phyloP scores from a whole-genome alignment of 352 stramenopile species.

The Hyaloperonospora brassicae region DNA sequence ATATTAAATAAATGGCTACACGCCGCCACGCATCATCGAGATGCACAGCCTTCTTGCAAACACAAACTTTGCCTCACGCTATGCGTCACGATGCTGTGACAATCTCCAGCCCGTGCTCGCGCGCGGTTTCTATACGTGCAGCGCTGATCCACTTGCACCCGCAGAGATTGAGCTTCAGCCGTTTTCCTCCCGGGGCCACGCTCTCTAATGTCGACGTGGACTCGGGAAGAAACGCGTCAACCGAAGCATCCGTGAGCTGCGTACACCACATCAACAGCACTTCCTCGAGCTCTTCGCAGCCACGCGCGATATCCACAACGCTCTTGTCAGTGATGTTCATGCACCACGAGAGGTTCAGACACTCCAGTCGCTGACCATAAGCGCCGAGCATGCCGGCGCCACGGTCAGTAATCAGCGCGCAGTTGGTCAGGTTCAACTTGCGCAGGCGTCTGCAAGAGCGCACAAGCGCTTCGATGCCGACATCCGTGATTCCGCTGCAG shows the following conservation, averaged over 20 bases:
- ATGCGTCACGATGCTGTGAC: slow-evolving; percentile 3
- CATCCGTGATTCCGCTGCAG: slow-evolving; percentile 74
- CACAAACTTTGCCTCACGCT: no score
- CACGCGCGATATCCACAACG: slow-evolving; percentile 53
- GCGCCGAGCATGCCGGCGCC: slow-evolving; percentile 46
- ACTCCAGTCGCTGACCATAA: slow-evolving; percentile 49
- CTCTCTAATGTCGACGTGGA: slow-evolving; percentile 5
- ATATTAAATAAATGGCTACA: no score
- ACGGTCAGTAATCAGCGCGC: slow-evolving; percentile 67
- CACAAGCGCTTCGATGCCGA: slow-evolving; percentile 58
- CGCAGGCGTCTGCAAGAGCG: slow-evolving; percentile 43
- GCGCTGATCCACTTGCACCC: slow-evolving; percentile 60
- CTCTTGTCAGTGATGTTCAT: slow-evolving; percentile 87
- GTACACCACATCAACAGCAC: slow-evolving; percentile 77
- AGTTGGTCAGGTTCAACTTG: slow-evolving; percentile 70
- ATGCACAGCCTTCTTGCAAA: no score
- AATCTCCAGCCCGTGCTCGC: slow-evolving; percentile 29
- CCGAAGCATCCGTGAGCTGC: slow-evolving; percentile 64
- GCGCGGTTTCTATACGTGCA: slow-evolving; percentile 28
- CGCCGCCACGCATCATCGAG: no score
- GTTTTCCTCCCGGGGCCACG: slow-evolving; percentile 8
- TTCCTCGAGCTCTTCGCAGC: slow-evolving; percentile 52
- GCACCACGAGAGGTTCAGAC: slow-evolving; percentile 79
- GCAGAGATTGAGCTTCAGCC: slow-evolving; percentile 45
- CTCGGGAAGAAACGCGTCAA: slow-evolving; percentile 45